phyloP scores from a whole-genome alignment of 257 asterid genomes.

The Linderniella brevidens region DNA sequence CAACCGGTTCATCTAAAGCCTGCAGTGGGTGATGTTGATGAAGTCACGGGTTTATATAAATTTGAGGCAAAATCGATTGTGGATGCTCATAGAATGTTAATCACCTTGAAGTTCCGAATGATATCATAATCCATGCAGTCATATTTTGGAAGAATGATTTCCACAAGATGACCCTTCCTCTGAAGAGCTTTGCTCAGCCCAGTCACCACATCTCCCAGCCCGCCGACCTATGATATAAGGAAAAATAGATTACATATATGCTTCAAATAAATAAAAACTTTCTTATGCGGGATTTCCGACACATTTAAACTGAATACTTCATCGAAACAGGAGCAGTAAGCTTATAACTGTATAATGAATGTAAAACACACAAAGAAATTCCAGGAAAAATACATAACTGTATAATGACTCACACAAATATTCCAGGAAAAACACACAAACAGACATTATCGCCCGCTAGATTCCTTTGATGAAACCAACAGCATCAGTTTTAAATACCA shows the following conservation, averaged over 20 bases:
- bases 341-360: no score
- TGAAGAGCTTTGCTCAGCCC: slow-evolving; percentile 92
- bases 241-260: neutral
- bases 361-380: no score
- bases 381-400: no score
- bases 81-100: slow-evolving; percentile 5
- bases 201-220: slow-evolving; percentile 92
- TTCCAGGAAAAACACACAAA: no score
- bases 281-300: no score
- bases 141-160: slow-evolving; percentile 80
- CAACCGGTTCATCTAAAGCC: slow-evolving; percentile 73
- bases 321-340: no score
- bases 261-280: neutral
- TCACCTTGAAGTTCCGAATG: slow-evolving; percentile 56
- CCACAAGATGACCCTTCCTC: slow-evolving; percentile 90
- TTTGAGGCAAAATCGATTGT: slow-evolving; percentile 1
- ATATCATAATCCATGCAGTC: slow-evolving; percentile 76
- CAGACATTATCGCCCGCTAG: no score
- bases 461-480: no score
- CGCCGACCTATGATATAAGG: slow-evolving; percentile 59
- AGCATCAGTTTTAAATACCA: no score
- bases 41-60: slow-evolving; percentile 8
- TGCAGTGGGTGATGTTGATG: slow-evolving; percentile 19
- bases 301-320: no score
- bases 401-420: no score